Evolutionary conservation across 75 land plant genomes (phyloP).

Genomic region (Adiantum capillusveneris): DNA sequence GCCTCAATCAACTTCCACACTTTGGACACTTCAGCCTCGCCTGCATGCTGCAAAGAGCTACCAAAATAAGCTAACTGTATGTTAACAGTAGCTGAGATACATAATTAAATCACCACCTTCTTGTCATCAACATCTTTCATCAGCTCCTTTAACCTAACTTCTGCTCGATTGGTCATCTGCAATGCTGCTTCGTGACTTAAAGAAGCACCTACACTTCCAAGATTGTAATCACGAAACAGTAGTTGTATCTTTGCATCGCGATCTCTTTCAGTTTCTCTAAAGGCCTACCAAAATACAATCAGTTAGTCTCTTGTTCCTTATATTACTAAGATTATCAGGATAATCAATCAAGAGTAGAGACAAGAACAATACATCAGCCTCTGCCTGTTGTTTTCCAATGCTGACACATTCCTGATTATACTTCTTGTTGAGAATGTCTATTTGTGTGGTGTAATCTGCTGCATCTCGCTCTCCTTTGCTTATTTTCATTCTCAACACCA

Average conservation of each 20-base stretch:
- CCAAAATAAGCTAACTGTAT: too few species aligned
- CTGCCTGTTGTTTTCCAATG: slow-evolving; percentile 70
- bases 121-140: slow-evolving; percentile 53
- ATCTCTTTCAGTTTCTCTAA: slow-evolving; percentile 38
- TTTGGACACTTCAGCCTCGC: slow-evolving; percentile 40
- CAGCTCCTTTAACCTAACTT: slow-evolving; percentile 52
- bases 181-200: slow-evolving; percentile 52
- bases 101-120: slow-evolving; percentile 39
- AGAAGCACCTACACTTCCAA: slow-evolving; percentile 59
- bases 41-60: slow-evolving; percentile 42
- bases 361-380: slow-evolving; percentile 59
- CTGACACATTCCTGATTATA: slow-evolving; percentile 37
- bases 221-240: slow-evolving; percentile 56
- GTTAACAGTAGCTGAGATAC: too few species aligned
- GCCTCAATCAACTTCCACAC: slow-evolving; percentile 50
- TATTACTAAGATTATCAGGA: background rate
- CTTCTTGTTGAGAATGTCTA: slow-evolving; percentile 22
- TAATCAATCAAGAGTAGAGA: background rate
- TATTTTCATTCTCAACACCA: slow-evolving; percentile 32
- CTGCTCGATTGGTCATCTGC: slow-evolving; percentile 39
- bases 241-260: slow-evolving; percentile 52
- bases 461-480: slow-evolving; percentile 50
- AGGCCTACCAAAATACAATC: slow-evolving; percentile 39
- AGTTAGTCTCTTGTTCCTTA: background rate
- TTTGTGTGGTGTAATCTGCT: slow-evolving; percentile 38